A percentile compares a stretch with the other conserved stretches of the same genome.
Evolutionary conservation across 2,329 filamentous ascomycete species (phyloP).

Genomic region (Metarhizium rileyi): DNA sequence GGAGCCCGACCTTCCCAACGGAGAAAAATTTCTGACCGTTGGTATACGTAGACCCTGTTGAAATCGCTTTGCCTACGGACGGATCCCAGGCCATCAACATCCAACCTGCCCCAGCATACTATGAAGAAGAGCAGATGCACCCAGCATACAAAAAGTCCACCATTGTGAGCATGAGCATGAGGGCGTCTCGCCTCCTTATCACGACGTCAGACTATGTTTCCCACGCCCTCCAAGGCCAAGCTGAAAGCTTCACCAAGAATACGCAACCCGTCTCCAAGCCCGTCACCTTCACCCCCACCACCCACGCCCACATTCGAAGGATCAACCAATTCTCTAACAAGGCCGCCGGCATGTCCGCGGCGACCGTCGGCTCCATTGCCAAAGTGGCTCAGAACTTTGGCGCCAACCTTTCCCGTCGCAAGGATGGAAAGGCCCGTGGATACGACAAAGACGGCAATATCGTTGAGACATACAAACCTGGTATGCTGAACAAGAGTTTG

Average conservation of each 20-base stretch:
- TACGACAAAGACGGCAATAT: conserved; percentile 62
- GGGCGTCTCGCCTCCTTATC: conserved; percentile 84
- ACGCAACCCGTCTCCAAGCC: conserved; percentile 71
- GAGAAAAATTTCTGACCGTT: background rate
- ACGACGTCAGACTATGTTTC: conserved; percentile 74
- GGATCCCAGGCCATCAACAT: conserved; percentile 56
- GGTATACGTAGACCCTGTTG: conserved; percentile 54
- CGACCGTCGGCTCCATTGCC: conserved; percentile 76
- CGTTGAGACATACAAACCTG: conserved; percentile 66
- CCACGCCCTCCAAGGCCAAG: conserved; percentile 66
- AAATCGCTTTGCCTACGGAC: conserved; percentile 63
- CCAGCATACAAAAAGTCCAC: conserved; percentile 86
- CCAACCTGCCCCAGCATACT: conserved; percentile 53
- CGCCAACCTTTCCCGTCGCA: conserved; percentile 52
- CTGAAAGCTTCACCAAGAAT: conserved; percentile 70
- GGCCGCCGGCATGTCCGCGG: conserved; percentile 70
- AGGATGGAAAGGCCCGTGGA: conserved; percentile 45
- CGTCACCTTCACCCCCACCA: conserved; percentile 77
- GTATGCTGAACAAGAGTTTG: conserved; percentile 86
- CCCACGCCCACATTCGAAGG: conserved; percentile 76
- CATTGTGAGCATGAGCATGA: conserved; percentile 77
- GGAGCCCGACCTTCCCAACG: background rate
- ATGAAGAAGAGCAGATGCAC: conserved; percentile 53
- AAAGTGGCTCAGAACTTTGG: conserved; percentile 86
- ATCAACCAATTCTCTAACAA: conserved; percentile 78